Evolutionary conservation across 2,329 filamentous ascomycete genomes (phyloP), one percentile per base, ranked within the genome.

Genomic region (Penicillium digitatum): DNA sequence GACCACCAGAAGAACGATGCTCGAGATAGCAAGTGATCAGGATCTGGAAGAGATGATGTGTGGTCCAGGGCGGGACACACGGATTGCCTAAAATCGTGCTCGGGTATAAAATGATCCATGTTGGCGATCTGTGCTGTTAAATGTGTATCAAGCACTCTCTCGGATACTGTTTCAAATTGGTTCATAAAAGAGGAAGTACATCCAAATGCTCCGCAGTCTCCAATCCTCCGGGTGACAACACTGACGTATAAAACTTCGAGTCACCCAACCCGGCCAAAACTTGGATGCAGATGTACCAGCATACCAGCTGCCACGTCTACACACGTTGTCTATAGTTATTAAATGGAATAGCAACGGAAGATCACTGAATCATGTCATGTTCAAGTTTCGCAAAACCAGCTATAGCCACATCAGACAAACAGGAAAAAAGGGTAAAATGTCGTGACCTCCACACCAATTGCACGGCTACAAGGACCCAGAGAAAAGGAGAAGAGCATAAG

Each of bases 1-100:
- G 84, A 53, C 77, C 79, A 24, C 85, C 89, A 0, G 78, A 79
- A 56, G 85, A 90, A 69, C 80, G 88, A 59, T 90, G 86, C 65
- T 88, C 87, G 1, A 81, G 82, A 9, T 87, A 40, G 27, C 26
- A 32, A 10, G 2, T 38, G 47, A 55, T 6, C 16, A 26, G 14
- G 5, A 6, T 32, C 35, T 6, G 26, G 11, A 38, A 29, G 12
- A 22, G n/a, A 12, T 27, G 16, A n/a, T 32, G n/a, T 22, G n/a
- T 6, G 22, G 14, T 20, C 9, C 9, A 11, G n/a, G n/a, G 34
- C 34, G n/a, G 18, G 14, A n/a, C 31, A 18, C n/a, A 24, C 10
- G 14, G 10, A 4, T 3, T 40, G 14, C 11, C 10, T n/a, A 11
- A 5, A 27, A 27, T 7, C 1, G 12, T 9, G 3, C 14, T 9